Base-by-base conservation (phyloP, 2,329 filamentous ascomycete genomes). In the Penicillium concentricum region DNA sequence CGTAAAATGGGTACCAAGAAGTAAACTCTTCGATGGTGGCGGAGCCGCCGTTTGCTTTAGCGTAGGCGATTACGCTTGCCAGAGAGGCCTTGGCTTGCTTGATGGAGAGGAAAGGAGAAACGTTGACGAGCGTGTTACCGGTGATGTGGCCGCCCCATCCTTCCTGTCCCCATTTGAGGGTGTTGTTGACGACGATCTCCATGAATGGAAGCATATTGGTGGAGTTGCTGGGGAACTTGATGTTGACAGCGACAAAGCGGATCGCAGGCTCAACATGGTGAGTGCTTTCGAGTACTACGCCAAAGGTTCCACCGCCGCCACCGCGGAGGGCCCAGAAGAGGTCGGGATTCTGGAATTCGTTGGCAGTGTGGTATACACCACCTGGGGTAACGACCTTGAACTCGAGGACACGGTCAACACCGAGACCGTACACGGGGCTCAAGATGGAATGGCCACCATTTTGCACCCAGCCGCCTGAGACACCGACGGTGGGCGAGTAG, bases 401-500 rank as follows among this genome's bases (percentile, higher is more conserved):
- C 51, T 72, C 55, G 13, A 65, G 56, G 10, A 71, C 69, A 1
- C 68, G 68, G 49, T 72, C 69, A 9, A 57, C 62, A 16, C 62
- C 70, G 5, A 72, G 57, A 2, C 70, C 69, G 45, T 66, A 68
- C 5, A 64, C 64, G 0, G 66, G 67, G 2, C 66, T 64, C 10
- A 73, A 56, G 7, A 70, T 60, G 20, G 64, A 65, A 44, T 72
- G 70, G 2, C 70, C 70, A 10, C 68, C 70, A 4, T 61, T 66
- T 24, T 64, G 68, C 3, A 69, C 41, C 58, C 60, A 72, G 10
- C 70, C 71, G 5, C 70, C 70, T 5, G 44, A 47, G 7, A 55
- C 49, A 15, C 62, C 62, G 12, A 65, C 62, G 4, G 62, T 62
- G 30, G 51, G 15, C 3, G 58, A 51, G 26, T 60, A 58, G 2